A percentile compares a stretch with the other conserved stretches of the same genome.
phyloP scores from a whole-genome alignment of 225 moss, liverwort and hornwort species.

The Bryoerythrophyllum caledonicum region DNA sequence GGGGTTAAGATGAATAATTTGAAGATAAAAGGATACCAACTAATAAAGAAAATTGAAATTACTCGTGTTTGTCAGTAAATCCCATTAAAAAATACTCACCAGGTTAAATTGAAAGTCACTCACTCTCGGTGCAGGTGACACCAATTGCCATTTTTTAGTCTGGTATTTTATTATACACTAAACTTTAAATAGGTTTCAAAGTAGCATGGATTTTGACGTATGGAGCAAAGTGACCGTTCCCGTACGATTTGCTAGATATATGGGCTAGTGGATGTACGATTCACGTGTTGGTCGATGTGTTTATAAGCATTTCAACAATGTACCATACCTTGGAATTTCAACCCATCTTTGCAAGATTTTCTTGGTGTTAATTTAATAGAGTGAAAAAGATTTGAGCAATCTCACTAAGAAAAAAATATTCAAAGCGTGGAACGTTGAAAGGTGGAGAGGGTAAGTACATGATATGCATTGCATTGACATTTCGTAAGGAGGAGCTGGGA shows the following conservation, averaged over 20 bases:
- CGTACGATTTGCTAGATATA: not conserved
- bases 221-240: not conserved
- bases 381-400: not conserved
- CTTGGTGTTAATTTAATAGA: no score
- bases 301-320: not conserved
- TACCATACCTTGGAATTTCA: not conserved
- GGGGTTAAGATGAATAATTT: no score
- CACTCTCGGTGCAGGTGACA: no score
- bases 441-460: not conserved
- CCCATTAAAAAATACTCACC: no score
- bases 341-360: no score
- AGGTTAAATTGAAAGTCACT: no score
- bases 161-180: no score
- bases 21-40: no score
- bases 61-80: no score
- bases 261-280: not conserved
- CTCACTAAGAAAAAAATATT: not conserved
- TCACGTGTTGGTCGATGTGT: not conserved
- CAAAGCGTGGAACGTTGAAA: not conserved
- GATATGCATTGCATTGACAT: not conserved
- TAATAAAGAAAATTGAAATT: no score
- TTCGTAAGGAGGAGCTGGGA: no score
- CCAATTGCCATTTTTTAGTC: no score
- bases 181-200: not conserved
- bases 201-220: not conserved